phyloP scores from a whole-genome alignment of 106 monocot genomes.

The Platanthera guangdongensis region DNA sequence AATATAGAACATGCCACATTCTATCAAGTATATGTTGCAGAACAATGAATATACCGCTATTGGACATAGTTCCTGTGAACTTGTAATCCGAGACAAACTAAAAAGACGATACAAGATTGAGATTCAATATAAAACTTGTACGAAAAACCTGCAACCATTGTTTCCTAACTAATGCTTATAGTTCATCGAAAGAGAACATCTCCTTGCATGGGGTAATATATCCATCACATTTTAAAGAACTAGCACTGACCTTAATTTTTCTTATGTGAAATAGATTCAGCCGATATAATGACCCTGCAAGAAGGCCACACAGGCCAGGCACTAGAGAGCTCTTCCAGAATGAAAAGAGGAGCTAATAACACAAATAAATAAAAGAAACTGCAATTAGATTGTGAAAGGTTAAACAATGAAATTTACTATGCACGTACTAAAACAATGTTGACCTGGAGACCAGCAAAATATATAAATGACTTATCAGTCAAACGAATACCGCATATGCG shows the following conservation, averaged over 20 bases:
- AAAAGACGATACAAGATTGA: too few species aligned
- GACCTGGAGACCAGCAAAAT: conserved; percentile 92
- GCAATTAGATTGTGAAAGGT: not conserved
- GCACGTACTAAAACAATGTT: not conserved
- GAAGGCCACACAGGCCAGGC: conserved; percentile 81
- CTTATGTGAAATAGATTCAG: conserved; percentile 67
- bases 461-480: conserved; percentile 78
- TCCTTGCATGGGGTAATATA: too few species aligned
- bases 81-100: too few species aligned
- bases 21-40: too few species aligned
- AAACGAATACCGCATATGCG: conserved; percentile 58
- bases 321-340: conserved; percentile 74
- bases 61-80: too few species aligned
- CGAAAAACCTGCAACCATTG: too few species aligned
- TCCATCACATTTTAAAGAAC: too few species aligned
- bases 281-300: conserved; percentile 70
- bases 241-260: conserved; percentile 51
- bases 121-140: too few species aligned
- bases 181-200: too few species aligned
- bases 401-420: not conserved
- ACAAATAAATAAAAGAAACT: not conserved
- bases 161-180: too few species aligned
- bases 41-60: too few species aligned
- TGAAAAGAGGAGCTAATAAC: conserved; percentile 71
- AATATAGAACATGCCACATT: too few species aligned